Evolutionary conservation across 805 yeast genomes (phyloP), one percentile per base, ranked within the genome.

Genomic region (Citeromyces nyonsensis): DNA sequence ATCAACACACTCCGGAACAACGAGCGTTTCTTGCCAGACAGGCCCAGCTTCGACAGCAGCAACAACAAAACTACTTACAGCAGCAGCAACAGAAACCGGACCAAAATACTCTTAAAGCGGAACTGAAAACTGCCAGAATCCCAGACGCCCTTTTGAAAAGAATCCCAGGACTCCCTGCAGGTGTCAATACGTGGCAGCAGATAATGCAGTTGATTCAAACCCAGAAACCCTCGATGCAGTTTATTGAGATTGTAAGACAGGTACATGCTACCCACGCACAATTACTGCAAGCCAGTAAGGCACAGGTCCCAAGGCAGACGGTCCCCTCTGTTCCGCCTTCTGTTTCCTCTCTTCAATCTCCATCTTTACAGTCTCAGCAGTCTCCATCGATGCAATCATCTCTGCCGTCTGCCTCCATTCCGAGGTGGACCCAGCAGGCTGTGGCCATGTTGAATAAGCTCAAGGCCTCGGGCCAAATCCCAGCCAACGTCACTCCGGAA

Each of bases 181-280:
- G 73, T 32, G 75, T 75, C 20, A 75, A 68, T 41, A 81, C 93
- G 5, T 85, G 95, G 95, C 69, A 72, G 14, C 81, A 74, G 47
- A 71, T 83, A 20, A 70, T 74, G 50, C 77, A 74, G 28, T 64
- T 74, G 41, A 52, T 73, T 29, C 67, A 70, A 40, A 64, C 68
- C 39, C 72, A 70, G 37, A 59, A 69, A 37, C 54, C 81, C 26
- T 71, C 80, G 1, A 65, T 68, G 5, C 65, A 71, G 24, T 68
- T 67, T 18, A 55, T 76, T 57, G 68, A 68, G 10, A 50, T 66
- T 15, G 71, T 81, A 29, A 74, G 70, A 47, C 76, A 71, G 36
- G 71, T 78, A 6, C 83, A 83, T 49, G 64, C 68, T 30, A 57
- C 76, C 32, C 41, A 35, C 32, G 24, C 35, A 22, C 37, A 35